Evolutionary conservation across 371 early-diverging fungal genomes (phyloP).

Genomic region (Syncephalastrum sp.): DNA sequence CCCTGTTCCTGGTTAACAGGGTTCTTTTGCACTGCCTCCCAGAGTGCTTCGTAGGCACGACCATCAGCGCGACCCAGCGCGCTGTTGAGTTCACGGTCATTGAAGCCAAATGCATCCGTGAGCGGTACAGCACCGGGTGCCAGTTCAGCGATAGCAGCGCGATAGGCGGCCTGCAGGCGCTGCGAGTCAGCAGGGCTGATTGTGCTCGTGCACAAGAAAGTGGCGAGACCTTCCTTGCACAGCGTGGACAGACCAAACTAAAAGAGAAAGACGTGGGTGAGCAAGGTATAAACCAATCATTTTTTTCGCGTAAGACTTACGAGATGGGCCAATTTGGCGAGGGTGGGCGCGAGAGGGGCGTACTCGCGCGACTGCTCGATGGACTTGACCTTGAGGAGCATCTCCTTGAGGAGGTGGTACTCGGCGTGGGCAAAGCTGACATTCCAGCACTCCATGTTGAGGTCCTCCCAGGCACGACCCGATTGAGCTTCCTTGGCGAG

Average conservation of each 20-base stretch:
- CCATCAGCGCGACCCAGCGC: slow-evolving; percentile 70
- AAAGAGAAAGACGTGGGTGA: not conserved
- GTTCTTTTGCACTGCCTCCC: slow-evolving; percentile 62
- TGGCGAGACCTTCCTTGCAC: slow-evolving; percentile 23
- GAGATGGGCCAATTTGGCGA: slow-evolving; percentile 33
- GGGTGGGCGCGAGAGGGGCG: slow-evolving; percentile 16
- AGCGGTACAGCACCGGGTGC: slow-evolving; percentile 63
- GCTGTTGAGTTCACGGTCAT: slow-evolving; percentile 61
- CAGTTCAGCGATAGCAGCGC: slow-evolving; percentile 24
- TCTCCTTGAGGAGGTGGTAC: slow-evolving; percentile 24
- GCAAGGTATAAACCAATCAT: not conserved
- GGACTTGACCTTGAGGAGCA: slow-evolving; percentile 12
- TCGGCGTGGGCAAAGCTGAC: slow-evolving; percentile 46
- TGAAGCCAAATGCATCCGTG: slow-evolving; percentile 69
- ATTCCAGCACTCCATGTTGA: slow-evolving; percentile 61
- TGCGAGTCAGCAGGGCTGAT: slow-evolving; percentile 27
- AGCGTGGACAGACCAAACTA: slow-evolving; percentile 39
- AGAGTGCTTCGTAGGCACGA: slow-evolving; percentile 65
- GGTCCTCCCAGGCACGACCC: slow-evolving; percentile 48
- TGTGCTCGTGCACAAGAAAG: slow-evolving; percentile 39
- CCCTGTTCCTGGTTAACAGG: slow-evolving; percentile 53
- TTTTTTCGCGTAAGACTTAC: slow-evolving; percentile 16
- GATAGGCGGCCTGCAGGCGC: slow-evolving; percentile 24
- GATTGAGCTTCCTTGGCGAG: slow-evolving; percentile 36
- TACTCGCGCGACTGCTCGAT: slow-evolving; percentile 13